Base-by-base conservation (phyloP, 768 basidiomycete genomes). In the Lentinula raphanica region DNA sequence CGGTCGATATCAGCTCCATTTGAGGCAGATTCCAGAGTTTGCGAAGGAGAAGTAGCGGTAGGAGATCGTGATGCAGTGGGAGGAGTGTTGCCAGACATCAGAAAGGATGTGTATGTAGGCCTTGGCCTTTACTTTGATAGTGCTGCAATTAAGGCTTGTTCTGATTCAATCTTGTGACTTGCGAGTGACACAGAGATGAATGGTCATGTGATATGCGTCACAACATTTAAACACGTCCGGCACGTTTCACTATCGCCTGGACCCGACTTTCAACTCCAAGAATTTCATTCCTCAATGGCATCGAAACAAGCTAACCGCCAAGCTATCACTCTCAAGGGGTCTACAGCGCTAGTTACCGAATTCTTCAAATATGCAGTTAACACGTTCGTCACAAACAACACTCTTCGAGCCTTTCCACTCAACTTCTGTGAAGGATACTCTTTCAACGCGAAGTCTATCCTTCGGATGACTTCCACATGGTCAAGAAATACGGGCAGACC, bases 291-390 rank as follows among this genome's bases (percentile, higher is more conserved):
- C 3, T 31, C 42, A 19, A 59, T 59, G 59, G 38, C 59, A 13
- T 59, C 67, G 29, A 82, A 75, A 64, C 80, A 82, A 71, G 76
- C 78, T 36, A 79, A 76, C 36, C 84, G 84, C 42, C 87, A 90
- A 61, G 85, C 88, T 3, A 96, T 98, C 63, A 95, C 92, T 0
- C 87, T 99, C 72, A 97, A 98, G 67, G 97, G 97, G 2, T 96
- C 94, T 0, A 93, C 94, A 2, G 81, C 85, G 39, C 80, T 98
- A 19, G 96, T 98, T 58, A 96, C 94, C 0, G 97, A 99, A 66
- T 98, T 99, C 80, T 98, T 99, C 81, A 98, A 98, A 76, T 98
- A 94, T 72, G 90, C 92, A n/a, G 93, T 94, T 64, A 97, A 97
- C 77, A 94, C 90, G 94, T 94, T 66, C 63, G 90, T 79, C 19